These are phyloP conservation scores for Lignosus rhinocerotis DNA, from an alignment of 1,284 basidiomycete genomes.

Conservation along the genomic window DNA sequence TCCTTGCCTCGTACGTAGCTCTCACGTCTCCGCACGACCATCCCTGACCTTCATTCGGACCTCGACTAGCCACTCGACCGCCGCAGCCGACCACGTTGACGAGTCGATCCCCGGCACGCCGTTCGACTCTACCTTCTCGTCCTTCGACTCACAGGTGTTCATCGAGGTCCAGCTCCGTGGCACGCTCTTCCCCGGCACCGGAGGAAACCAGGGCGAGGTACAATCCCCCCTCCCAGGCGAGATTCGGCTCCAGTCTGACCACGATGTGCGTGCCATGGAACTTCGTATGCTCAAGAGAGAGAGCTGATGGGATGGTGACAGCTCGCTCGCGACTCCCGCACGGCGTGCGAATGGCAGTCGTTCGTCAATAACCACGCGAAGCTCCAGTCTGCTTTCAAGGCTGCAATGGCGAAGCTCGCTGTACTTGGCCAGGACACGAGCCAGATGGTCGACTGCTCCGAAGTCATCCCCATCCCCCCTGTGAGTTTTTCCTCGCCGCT, in stretches of 20 bases:
- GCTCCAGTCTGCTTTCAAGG: conserved; percentile 31
- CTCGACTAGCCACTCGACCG: conserved; percentile 19
- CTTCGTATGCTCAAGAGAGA: too few species aligned
- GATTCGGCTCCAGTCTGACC: conserved; percentile 35
- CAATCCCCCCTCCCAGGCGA: conserved; percentile 27
- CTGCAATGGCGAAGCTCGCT: conserved; percentile 34
- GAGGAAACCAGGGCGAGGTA: conserved; percentile 27
- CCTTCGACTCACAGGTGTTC: conserved; percentile 26
- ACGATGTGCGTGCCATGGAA: background rate
- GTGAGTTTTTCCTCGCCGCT: too few species aligned
- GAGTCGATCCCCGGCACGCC: conserved; percentile 19
- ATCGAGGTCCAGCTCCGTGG: conserved; percentile 28
- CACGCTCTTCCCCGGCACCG: conserved; percentile 30
- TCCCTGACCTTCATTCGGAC: background rate
- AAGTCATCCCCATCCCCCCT: conserved; percentile 28
- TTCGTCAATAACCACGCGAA: conserved; percentile 33
- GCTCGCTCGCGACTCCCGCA: conserved; percentile 28
- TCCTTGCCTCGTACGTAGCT: conserved; percentile 32
- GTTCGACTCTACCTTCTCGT: conserved; percentile 24
- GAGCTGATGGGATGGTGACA: background rate
- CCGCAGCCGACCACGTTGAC: conserved; percentile 25
- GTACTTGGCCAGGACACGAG: conserved; percentile 32
- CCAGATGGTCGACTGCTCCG: conserved; percentile 30
- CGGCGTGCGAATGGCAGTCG: conserved; percentile 35
- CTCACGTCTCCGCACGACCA: too few species aligned